Conservation (phyloP, 352 stramenopile species). For the Pythium aphanidermatum region DNA sequence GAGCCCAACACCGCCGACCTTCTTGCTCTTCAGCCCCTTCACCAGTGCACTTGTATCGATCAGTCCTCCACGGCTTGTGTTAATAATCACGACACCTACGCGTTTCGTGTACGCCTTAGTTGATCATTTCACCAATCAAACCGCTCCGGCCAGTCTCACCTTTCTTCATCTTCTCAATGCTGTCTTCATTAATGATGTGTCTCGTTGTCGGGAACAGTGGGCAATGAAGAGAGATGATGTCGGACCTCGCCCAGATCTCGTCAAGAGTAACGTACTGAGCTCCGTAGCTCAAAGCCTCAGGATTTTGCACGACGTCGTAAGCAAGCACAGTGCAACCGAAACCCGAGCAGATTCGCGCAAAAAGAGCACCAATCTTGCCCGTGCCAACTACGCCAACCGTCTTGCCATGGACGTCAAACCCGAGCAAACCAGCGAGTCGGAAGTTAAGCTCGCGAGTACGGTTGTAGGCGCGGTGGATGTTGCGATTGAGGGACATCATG, state of each 20-base stretch:
- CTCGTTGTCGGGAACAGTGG: slow-evolving; percentile 76
- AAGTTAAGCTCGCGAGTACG: slow-evolving; percentile 76
- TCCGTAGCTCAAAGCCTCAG: slow-evolving; percentile 32
- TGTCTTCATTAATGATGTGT: slow-evolving; percentile 79
- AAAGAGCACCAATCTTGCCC: slow-evolving; percentile 45
- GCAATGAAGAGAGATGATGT: slow-evolving; percentile 88
- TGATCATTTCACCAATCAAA: too few relatives aligned
- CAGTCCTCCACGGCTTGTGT: slow-evolving; percentile 83
- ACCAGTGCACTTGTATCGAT: slow-evolving; percentile 83
- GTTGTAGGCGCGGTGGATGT: slow-evolving; percentile 72
- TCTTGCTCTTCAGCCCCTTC: slow-evolving; percentile 64
- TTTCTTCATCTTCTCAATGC: slow-evolving; percentile 84
- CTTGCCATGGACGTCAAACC: slow-evolving; percentile 70
- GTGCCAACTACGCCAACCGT: slow-evolving; percentile 60
- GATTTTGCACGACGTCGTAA: slow-evolving; percentile 60
- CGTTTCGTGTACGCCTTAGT: too few relatives aligned
- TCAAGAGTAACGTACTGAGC: slow-evolving; percentile 57
- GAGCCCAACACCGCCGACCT: slow-evolving; percentile 72
- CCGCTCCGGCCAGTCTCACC: slow-evolving; percentile 14
- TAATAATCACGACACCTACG: slow-evolving; percentile 85
- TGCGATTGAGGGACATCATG: slow-evolving; percentile 80
- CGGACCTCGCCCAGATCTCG: slow-evolving; percentile 52
- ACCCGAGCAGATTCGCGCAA: slow-evolving; percentile 34
- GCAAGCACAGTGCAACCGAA: slow-evolving; percentile 38
- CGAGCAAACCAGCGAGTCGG: slow-evolving; percentile 45